Evolutionary conservation across 2,329 filamentous ascomycete species (phyloP), one percentile per base, ranked within the genome.

Genomic region (Nannizziopsis barbatae): DNA sequence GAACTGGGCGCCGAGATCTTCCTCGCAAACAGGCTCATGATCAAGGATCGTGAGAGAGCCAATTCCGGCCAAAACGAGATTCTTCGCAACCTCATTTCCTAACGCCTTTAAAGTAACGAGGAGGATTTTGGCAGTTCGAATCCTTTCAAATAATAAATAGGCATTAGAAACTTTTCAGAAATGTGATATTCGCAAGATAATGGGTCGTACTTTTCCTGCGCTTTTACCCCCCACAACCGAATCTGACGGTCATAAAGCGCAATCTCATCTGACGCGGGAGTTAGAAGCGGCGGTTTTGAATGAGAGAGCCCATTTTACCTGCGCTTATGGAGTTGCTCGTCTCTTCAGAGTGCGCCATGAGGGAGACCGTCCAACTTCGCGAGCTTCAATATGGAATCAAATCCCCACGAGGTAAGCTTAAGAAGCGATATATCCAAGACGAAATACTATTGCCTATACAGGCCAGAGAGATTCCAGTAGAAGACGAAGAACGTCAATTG

Each of bases 161-260:
- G 2, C 27, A 20, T 46, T 35, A 46, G 36, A 31, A 33, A 20
- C 17, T 20, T 18, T 10, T 3, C 14, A 18, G 18, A 38, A 18
- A 30, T 11, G n/a, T n/a, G n/a, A n/a, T 38, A 8, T 20, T 30
- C 3, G 3, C n/a, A 40, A 8, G 37, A 18, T 32, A 47, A 6
- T 8, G n/a, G 32, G 14, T 50, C 62, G 60, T 61, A 77, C 75
- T 76, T 76, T 64, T 94, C 84, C 66, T 98, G 92, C 5, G 92
- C 92, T 60, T 92, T 82, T 61, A 96, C 86, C 38, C 92, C 92
- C 92, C 92, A 98, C 27, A 98, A 80, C 47, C 92, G 84, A 60
- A 98, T 95, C 65, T 98, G 92, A 43, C 92, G 83, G 69, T 98
- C 92, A 65, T 98, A 98, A 5, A 96, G 80, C 11, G 90, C 92